These are phyloP conservation scores for Colletotrichum destructivum DNA, from an alignment of 2,329 filamentous ascomycete genomes.

Conservation along the genomic window DNA sequence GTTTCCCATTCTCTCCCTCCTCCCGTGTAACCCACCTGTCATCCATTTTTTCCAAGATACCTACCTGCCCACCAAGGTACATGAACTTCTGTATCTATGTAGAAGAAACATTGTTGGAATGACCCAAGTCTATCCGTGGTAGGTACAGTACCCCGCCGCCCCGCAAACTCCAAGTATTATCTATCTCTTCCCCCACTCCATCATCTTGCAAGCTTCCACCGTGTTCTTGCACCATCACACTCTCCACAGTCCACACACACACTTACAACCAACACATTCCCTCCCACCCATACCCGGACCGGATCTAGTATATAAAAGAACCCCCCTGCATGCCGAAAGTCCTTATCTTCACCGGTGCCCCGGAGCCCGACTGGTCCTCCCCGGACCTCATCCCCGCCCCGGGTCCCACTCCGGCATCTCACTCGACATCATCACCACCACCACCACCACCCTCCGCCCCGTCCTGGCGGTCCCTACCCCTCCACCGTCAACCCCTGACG, in stretches of 20 bases:
- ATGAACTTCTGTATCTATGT: neutral
- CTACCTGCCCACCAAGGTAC: neutral
- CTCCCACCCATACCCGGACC: constrained; percentile 17
- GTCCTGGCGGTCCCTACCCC: constrained; percentile 69
- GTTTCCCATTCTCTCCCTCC: neutral
- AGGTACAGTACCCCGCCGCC: neutral
- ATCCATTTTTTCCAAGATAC: neutral
- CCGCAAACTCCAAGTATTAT: constrained; percentile 6
- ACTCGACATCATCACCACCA: neutral
- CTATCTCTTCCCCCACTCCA: neutral
- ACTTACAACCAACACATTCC: neutral
- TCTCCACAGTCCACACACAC: neutral
- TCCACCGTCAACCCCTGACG: constrained; percentile 61
- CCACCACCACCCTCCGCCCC: constrained; percentile 46
- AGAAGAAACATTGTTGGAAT: neutral
- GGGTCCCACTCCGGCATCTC: neutral
- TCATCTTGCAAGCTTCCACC: neutral
- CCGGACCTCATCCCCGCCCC: constrained; percentile 48
- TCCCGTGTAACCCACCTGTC: constrained; percentile 1
- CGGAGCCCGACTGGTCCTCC: constrained; percentile 48
- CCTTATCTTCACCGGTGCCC: constrained; percentile 57
- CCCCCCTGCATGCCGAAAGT: constrained; percentile 50
- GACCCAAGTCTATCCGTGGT: no score
- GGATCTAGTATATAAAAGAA: neutral
- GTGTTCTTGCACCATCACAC: neutral